Percentiles rank a stretch among this genome's conserved stretches.
Evolutionary conservation across 2,329 filamentous ascomycete genomes (phyloP).

Genomic region (Bipolaris victoriae): DNA sequence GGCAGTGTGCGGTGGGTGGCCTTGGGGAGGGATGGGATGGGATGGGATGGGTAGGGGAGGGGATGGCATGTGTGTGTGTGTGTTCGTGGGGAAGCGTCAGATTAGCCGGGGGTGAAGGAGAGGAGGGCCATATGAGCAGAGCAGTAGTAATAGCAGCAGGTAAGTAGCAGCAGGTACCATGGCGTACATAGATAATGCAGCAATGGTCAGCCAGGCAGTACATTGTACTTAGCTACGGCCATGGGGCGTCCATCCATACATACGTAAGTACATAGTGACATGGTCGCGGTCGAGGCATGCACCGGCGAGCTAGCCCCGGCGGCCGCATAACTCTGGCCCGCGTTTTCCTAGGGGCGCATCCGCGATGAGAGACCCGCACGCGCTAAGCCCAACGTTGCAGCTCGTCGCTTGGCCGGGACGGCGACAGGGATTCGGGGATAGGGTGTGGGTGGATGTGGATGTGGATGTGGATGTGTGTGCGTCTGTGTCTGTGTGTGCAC

Average conservation of each 20-base stretch:
- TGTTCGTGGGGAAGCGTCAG: constrained; percentile 32
- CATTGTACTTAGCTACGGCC: too few relatives aligned
- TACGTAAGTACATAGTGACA: too few relatives aligned
- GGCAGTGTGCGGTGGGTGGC: too few relatives aligned
- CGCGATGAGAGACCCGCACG: constrained; percentile 41
- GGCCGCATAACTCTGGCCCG: constrained; percentile 40
- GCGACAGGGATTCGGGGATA: constrained; percentile 27
- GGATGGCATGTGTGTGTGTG: constrained; percentile 28
- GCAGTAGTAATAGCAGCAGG: constrained; percentile 8
- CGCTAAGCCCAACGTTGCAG: constrained; percentile 42
- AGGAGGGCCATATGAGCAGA: neutral
- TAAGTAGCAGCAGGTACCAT: constrained; percentile 15
- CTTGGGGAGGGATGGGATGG: constrained; percentile 14
- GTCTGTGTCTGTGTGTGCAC: constrained; percentile 21
- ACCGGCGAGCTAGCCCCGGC: constrained; percentile 28
- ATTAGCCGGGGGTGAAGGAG: constrained; percentile 39
- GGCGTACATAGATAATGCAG: too few relatives aligned
- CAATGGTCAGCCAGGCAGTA: too few relatives aligned
- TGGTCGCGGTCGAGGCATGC: constrained; percentile 23
- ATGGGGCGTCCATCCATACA: too few relatives aligned
- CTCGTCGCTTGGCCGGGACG: constrained; percentile 37
- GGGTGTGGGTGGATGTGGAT: too few relatives aligned
- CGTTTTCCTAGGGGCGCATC: constrained; percentile 35
- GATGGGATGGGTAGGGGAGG: constrained; percentile 13
- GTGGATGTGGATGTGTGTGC: too few relatives aligned